phyloP scores from a whole-genome alignment of 441 rosid species.

The Oxalis stricta region DNA sequence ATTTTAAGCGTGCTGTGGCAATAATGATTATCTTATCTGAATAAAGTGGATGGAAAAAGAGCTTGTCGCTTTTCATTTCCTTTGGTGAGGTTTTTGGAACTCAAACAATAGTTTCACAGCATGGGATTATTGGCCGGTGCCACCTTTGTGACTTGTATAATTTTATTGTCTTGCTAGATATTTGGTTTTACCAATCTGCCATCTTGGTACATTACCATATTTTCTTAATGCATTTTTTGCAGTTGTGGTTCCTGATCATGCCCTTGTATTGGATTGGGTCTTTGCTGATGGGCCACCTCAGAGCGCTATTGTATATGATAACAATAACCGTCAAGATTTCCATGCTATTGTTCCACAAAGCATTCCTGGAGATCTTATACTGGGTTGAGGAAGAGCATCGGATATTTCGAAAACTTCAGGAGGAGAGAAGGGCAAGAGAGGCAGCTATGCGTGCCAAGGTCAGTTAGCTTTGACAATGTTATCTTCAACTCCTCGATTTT shows the following conservation, averaged over 20 bases:
- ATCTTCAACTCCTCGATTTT: too few relatives aligned
- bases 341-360: slow-evolving; percentile 51
- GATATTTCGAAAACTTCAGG: slow-evolving; percentile 46
- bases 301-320: slow-evolving; percentile 60
- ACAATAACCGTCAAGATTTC: slow-evolving; percentile 62
- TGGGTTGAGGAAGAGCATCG: slow-evolving; percentile 73
- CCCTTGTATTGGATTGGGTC: slow-evolving; percentile 81
- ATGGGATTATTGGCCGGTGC: too few relatives aligned
- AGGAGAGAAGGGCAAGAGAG: slow-evolving; percentile 59
- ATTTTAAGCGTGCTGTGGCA: too few relatives aligned
- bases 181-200: too few relatives aligned
- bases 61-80: too few relatives aligned
- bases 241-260: slow-evolving; percentile 58
- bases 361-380: slow-evolving; percentile 36
- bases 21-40: too few relatives aligned
- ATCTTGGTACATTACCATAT: too few relatives aligned
- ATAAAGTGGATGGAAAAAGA: too few relatives aligned
- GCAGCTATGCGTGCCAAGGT: slow-evolving; percentile 74
- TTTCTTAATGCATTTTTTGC: slow-evolving; percentile 20
- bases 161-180: too few relatives aligned
- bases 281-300: slow-evolving; percentile 85
- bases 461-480: slow-evolving; percentile 17
- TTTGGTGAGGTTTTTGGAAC: too few relatives aligned
- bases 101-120: too few relatives aligned
- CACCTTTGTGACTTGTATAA: too few relatives aligned